phyloP scores from a whole-genome alignment of 805 yeast species.

The Metschnikowia henanensis region DNA sequence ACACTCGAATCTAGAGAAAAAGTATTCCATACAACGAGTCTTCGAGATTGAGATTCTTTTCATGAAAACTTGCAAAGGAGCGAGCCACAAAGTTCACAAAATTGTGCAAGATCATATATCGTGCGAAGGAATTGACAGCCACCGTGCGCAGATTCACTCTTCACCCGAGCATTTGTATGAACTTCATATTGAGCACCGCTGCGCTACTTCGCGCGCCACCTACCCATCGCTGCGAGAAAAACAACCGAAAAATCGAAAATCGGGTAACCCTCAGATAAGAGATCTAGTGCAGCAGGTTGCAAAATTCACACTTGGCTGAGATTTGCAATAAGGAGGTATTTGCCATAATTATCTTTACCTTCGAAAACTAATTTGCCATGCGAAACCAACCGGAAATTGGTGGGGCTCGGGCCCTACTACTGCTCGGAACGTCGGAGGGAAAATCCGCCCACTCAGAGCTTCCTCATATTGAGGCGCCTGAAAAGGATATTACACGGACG shows the following conservation, averaged over 20 bases:
- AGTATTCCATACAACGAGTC: too few relatives aligned
- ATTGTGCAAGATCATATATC: too few relatives aligned
- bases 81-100: too few relatives aligned
- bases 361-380: constrained; percentile 18
- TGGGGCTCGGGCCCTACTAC: constrained; percentile 47
- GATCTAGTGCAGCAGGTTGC: constrained; percentile 17
- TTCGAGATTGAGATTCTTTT: too few relatives aligned
- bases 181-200: too few relatives aligned
- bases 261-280: constrained; percentile 22
- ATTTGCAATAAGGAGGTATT: background rate
- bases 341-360: background rate
- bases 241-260: constrained; percentile 15
- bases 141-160: too few relatives aligned
- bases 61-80: too few relatives aligned
- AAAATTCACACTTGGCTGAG: constrained; percentile 8
- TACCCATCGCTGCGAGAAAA: constrained; percentile 7
- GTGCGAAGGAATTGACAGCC: too few relatives aligned
- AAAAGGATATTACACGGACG: background rate
- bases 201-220: too few relatives aligned
- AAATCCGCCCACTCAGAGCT: background rate
- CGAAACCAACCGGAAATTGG: constrained; percentile 41
- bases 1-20: too few relatives aligned
- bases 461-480: constrained; percentile 1
- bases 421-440: constrained; percentile 29
- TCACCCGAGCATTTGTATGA: too few relatives aligned